Conservation (phyloP, 805 yeast genomes). For the Myxozyma mucilagina region DNA sequence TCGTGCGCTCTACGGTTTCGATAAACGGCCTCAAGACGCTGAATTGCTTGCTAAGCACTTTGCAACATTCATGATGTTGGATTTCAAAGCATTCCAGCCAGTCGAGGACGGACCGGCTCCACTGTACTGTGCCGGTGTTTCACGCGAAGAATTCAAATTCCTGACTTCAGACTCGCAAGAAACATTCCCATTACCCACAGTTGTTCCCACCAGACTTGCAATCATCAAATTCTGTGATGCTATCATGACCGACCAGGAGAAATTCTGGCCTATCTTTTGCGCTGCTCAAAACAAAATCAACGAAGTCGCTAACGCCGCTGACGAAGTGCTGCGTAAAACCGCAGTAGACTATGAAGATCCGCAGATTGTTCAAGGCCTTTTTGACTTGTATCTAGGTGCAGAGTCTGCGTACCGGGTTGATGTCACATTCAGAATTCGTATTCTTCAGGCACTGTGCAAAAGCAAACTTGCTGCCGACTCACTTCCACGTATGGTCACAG, state of each 20-base stretch:
- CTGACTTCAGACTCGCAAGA: slow-evolving; percentile 72
- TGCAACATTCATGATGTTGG: slow-evolving; percentile 58
- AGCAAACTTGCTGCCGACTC: slow-evolving; percentile 55
- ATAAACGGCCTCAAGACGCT: slow-evolving; percentile 45
- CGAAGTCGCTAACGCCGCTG: slow-evolving; percentile 56
- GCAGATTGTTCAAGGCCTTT: slow-evolving; percentile 47
- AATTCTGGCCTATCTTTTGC: slow-evolving; percentile 55
- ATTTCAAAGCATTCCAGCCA: slow-evolving; percentile 43
- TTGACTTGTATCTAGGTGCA: slow-evolving; percentile 54
- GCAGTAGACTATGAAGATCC: slow-evolving; percentile 54
- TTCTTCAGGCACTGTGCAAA: slow-evolving; percentile 51
- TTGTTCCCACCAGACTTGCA: slow-evolving; percentile 47
- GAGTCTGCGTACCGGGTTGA: slow-evolving; percentile 51
- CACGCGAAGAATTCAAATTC: slow-evolving; percentile 56
- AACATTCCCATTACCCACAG: slow-evolving; percentile 51
- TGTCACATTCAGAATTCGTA: slow-evolving; percentile 44
- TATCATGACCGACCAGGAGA: slow-evolving; percentile 45
- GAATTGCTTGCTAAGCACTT: slow-evolving; percentile 50
- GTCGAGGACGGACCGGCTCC: slow-evolving; percentile 2
- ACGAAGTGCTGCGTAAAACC: slow-evolving; percentile 52
- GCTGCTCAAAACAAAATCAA: slow-evolving; percentile 65
- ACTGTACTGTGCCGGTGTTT: slow-evolving; percentile 61
- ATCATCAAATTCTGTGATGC: slow-evolving; percentile 48
- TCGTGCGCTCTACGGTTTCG: slow-evolving; percentile 43
- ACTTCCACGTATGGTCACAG: slow-evolving; percentile 51